phyloP scores from a whole-genome alignment of 306 rosid genomes.

The Gastrolobium villosum region DNA sequence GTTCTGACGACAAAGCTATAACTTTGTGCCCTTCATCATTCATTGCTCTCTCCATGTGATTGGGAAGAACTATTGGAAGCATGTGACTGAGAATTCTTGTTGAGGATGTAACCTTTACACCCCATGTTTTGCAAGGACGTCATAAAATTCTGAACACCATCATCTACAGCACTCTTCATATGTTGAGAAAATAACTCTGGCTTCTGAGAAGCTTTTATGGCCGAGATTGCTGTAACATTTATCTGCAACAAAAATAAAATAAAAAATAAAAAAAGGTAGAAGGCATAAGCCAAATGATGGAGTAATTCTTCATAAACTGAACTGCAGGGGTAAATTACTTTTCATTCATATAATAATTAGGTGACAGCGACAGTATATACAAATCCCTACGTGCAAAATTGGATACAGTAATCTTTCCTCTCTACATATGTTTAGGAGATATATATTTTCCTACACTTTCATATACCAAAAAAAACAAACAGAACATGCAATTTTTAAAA shows the following conservation, averaged over 20 bases:
- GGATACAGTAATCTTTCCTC: neutral
- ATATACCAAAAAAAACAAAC: slow-evolving; percentile 10
- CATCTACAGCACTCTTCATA: slow-evolving; percentile 43
- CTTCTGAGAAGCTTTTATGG: slow-evolving; percentile 48
- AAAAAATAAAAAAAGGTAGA: slow-evolving; percentile 5
- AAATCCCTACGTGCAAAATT: neutral
- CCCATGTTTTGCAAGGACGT: slow-evolving; percentile 40
- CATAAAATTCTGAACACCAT: slow-evolving; percentile 16
- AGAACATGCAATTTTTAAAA: neutral
- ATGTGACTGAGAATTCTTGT: slow-evolving; percentile 35
- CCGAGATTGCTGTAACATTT: slow-evolving; percentile 37
- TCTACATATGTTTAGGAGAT: neutral
- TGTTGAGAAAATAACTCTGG: slow-evolving; percentile 51
- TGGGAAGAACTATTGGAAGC: slow-evolving; percentile 22
- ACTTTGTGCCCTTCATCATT: slow-evolving; percentile 27
- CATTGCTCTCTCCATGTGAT: slow-evolving; percentile 31
- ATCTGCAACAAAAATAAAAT: slow-evolving; percentile 35
- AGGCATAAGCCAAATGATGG: slow-evolving; percentile 24
- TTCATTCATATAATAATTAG: slow-evolving; percentile 17
- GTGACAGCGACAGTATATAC: slow-evolving; percentile 4
- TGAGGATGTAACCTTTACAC: slow-evolving; percentile 36
- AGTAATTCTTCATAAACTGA: neutral
- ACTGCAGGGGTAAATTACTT: neutral
- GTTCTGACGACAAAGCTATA: neutral
- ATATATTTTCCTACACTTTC: neutral